These are phyloP conservation scores for Populus ilicifolia DNA, from an alignment of 345 rosid genomes.

Conservation along the genomic window DNA sequence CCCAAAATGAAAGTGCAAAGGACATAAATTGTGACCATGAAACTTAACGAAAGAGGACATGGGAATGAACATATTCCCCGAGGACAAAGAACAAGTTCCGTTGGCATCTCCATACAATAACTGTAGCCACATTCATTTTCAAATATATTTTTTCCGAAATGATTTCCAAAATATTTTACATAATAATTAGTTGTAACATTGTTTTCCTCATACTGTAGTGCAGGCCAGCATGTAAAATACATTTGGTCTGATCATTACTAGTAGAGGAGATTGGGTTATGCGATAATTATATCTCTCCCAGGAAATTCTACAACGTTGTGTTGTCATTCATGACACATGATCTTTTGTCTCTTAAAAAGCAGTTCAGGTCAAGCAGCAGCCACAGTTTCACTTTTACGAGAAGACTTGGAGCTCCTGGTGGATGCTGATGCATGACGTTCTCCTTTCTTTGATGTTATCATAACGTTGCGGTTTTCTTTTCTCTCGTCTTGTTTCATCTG, in stretches of 20 bases:
- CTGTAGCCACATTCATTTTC: neutral
- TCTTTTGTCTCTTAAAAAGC: neutral
- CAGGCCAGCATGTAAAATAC: neutral
- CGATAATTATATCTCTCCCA: neutral
- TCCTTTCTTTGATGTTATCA: conserved; percentile 13
- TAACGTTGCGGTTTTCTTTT: conserved; percentile 30
- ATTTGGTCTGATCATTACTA: neutral
- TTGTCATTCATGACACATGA: neutral
- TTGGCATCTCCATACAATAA: neutral
- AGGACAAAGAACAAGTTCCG: neutral
- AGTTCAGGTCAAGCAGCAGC: conserved; percentile 25
- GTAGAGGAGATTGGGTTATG: neutral
- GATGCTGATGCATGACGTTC: conserved; percentile 19
- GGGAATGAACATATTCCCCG: neutral
- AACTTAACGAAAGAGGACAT: neutral
- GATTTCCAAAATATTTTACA: neutral
- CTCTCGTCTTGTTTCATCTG: conserved; percentile 66
- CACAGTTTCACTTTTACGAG: conserved; percentile 26
- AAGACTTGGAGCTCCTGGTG: conserved; percentile 9
- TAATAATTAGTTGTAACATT: neutral
- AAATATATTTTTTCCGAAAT: too few species aligned
- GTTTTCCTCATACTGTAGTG: neutral
- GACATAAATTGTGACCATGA: neutral
- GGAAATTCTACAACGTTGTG: neutral
- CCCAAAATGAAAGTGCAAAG: neutral